Evolutionary conservation across 306 rosid genomes (phyloP).

Genomic region (Sicyos edulis): DNA sequence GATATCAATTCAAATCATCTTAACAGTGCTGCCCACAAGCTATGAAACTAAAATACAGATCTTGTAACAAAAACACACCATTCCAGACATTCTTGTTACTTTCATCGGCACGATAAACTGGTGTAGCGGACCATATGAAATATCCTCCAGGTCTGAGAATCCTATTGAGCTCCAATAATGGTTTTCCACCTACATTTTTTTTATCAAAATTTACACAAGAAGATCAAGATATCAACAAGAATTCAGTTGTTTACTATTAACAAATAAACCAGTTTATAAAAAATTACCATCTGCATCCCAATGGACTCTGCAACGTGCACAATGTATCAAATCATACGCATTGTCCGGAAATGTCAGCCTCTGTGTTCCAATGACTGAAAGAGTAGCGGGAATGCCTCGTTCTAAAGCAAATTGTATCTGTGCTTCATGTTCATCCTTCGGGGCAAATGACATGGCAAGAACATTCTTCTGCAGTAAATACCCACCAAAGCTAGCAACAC

Average conservation of each 20-base stretch:
- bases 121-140: constrained; percentile 97
- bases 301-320: constrained; percentile 96
- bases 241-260: too few species aligned
- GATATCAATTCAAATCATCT: background rate
- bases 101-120: constrained; percentile 68
- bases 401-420: constrained; percentile 97
- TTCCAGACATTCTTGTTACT: constrained; percentile 71
- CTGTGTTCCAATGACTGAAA: constrained; percentile 90
- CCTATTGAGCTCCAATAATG: constrained; percentile 78
- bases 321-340: constrained; percentile 81
- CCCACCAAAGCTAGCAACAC: constrained; percentile 98
- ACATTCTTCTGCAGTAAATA: constrained; percentile 69
- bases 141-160: constrained; percentile 91
- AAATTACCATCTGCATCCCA: constrained; percentile 91
- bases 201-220: constrained; percentile 25
- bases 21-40: background rate
- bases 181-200: constrained; percentile 63
- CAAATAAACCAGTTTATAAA: background rate
- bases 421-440: constrained; percentile 98
- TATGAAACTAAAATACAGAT: background rate
- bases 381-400: constrained; percentile 94
- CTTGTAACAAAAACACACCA: constrained; percentile 40
- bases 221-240: too few species aligned
- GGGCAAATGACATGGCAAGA: constrained; percentile 91
- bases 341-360: constrained; percentile 65